Conservation (phyloP, 768 basidiomycete genomes). For the Mycena alexandri region DNA sequence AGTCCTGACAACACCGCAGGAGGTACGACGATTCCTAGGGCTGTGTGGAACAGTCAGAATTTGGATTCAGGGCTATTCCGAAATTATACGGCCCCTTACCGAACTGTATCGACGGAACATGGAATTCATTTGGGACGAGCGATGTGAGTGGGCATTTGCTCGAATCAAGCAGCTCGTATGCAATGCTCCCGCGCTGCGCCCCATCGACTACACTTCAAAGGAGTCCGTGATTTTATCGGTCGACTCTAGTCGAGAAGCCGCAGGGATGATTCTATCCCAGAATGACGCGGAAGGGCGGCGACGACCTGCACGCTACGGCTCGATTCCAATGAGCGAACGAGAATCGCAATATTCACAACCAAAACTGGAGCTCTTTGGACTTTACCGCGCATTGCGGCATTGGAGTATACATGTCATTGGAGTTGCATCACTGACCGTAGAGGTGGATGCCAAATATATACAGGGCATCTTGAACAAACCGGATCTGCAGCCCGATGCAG, state of each 20-base stretch:
- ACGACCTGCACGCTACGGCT: background rate
- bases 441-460: too few species aligned
- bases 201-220: background rate
- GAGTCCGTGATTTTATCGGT: background rate
- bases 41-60: background rate
- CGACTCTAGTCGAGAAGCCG: background rate
- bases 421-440: too few species aligned
- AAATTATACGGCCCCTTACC: background rate
- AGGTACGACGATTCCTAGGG: background rate
- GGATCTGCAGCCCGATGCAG: too few species aligned
- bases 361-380: too few species aligned
- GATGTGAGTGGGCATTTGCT: background rate
- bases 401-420: too few species aligned
- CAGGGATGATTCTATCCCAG: constrained; percentile 1
- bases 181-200: background rate
- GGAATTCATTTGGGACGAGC: background rate
- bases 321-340: too few species aligned
- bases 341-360: background rate
- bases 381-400: too few species aligned
- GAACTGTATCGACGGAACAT: background rate
- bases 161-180: background rate
- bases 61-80: background rate
- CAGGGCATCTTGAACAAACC: too few species aligned
- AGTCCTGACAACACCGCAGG: too few species aligned
- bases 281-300: background rate